Conservation (phyloP, 306 rosid species). For the Dalbergia cultrata region DNA sequence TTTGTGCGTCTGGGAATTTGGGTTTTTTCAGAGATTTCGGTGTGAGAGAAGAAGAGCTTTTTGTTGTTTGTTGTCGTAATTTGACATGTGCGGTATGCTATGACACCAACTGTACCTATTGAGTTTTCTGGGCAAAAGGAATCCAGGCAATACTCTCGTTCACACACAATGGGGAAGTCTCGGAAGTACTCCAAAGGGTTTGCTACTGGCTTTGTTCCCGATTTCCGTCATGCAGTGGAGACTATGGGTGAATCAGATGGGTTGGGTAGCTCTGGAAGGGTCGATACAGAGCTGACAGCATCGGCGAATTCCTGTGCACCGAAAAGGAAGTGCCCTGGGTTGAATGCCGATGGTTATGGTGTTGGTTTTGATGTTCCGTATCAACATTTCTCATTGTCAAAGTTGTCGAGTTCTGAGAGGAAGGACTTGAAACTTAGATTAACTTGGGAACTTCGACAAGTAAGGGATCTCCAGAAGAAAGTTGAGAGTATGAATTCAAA, state of each 20-base stretch:
- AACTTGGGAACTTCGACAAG: conserved; percentile 80
- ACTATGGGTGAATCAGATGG: conserved; percentile 94
- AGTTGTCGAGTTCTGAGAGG: conserved; percentile 73
- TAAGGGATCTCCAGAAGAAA: conserved; percentile 73
- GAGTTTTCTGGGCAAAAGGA: conserved; percentile 86
- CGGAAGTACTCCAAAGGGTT: conserved; percentile 85
- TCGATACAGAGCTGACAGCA: conserved; percentile 64
- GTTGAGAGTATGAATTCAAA: conserved; percentile 52
- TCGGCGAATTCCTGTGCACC: conserved; percentile 75
- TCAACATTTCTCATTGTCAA: conserved; percentile 68
- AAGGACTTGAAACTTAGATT: conserved; percentile 72
- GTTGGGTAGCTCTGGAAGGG: conserved; percentile 78
- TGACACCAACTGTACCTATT: conserved; percentile 97
- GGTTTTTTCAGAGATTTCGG: conserved; percentile 39
- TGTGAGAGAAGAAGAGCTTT: conserved; percentile 25
- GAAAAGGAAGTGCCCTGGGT: conserved; percentile 65
- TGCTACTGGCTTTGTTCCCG: conserved; percentile 86
- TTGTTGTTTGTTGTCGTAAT: conserved; percentile 46
- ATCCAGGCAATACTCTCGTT: conserved; percentile 62
- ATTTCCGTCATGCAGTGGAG: conserved; percentile 85
- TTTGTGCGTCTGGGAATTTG: conserved; percentile 42
- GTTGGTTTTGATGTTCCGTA: conserved; percentile 69
- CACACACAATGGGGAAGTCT: conserved; percentile 88
- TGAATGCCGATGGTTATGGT: conserved; percentile 61
- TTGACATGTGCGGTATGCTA: conserved; percentile 82